Evolutionary conservation across 345 rosid species (phyloP).

Genomic region (Citrus australasica): DNA sequence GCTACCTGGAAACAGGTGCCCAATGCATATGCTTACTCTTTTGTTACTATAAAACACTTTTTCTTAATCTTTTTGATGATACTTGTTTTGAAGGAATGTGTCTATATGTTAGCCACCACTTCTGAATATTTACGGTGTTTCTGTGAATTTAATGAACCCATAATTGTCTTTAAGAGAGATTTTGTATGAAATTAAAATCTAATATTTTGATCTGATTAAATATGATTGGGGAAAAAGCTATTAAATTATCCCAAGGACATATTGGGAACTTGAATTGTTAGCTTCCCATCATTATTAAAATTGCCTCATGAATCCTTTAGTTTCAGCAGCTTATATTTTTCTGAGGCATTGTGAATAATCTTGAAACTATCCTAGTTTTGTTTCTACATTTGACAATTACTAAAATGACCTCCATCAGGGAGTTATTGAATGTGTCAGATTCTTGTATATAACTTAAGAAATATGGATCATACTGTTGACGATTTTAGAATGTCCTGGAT

Average conservation of each 20-base stretch:
- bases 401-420: background rate
- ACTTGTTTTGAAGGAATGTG: background rate
- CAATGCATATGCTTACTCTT: conserved; percentile 10
- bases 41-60: background rate
- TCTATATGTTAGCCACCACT: background rate
- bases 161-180: background rate
- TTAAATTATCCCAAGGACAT: background rate
- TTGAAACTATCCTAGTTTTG: background rate
- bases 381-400: background rate
- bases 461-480: background rate
- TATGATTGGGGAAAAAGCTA: background rate
- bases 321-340: background rate
- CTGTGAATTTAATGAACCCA: background rate
- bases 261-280: background rate
- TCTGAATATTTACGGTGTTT: background rate
- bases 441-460: background rate
- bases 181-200: background rate
- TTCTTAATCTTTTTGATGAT: background rate
- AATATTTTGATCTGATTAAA: background rate
- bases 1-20: conserved; percentile 92
- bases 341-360: conserved; percentile 2
- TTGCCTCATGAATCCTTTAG: background rate
- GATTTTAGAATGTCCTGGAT: background rate
- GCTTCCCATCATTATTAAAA: background rate
- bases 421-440: background rate